A percentile compares a stretch with the other conserved stretches of the same genome.
Conservation (phyloP, 73 alveolate genomes). For the Durusdinium trenchii region DNA sequence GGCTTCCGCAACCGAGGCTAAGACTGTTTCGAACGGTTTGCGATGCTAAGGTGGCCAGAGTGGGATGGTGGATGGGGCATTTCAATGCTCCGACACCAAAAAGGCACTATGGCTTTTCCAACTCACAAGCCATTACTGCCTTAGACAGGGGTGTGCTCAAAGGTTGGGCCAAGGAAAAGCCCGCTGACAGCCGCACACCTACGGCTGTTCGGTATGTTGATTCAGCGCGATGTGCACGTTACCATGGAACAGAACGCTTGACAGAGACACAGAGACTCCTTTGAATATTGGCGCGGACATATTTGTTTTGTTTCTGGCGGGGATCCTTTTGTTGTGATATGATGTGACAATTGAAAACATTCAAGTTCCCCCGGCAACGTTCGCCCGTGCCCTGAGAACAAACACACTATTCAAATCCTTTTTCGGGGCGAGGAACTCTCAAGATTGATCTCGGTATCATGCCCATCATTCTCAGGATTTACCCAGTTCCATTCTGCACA, state of each 20-base stretch:
- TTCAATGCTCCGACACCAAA: not conserved
- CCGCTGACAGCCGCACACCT: not conserved
- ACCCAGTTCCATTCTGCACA: not conserved
- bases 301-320: not conserved
- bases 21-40: not conserved
- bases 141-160: not conserved
- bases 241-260: not conserved
- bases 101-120: not conserved
- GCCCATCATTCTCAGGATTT: not conserved
- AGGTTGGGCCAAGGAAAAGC: not conserved
- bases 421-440: no score
- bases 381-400: not conserved
- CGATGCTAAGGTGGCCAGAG: not conserved
- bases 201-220: not conserved
- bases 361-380: not conserved
- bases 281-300: not conserved
- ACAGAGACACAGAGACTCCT: not conserved
- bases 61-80: slow-evolving; percentile 1
- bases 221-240: not conserved
- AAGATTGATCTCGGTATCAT: no score
- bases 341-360: not conserved
- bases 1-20: not conserved
- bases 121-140: not conserved
- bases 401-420: no score
- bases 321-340: not conserved